Percentiles rank a stretch among this genome's conserved stretches.
phyloP scores from a whole-genome alignment of 208 protist species.

The Leishmania tropica region DNA sequence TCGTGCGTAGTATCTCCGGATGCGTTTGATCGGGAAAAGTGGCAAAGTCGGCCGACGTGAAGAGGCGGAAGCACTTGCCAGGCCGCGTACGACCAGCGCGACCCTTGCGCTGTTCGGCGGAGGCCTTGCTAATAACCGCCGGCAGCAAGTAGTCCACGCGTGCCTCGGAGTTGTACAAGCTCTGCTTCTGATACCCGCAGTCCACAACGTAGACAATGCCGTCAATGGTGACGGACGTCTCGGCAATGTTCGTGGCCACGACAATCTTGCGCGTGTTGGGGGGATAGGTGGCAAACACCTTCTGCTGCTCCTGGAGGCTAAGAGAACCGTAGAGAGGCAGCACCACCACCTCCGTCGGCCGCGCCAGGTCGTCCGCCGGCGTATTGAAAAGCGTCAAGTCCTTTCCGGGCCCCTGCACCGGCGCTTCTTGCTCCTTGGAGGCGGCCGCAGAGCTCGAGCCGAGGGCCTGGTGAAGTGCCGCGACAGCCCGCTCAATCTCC shows the following conservation, averaged over 20 bases:
- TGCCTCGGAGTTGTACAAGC: constrained; percentile 95
- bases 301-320: constrained; percentile 72
- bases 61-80: constrained; percentile 98
- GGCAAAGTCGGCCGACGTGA: constrained; percentile 88
- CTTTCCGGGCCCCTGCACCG: neutral
- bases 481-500: constrained; percentile 83
- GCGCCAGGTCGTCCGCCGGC: neutral
- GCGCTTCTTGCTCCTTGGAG: neutral
- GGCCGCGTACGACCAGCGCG: constrained; percentile 98
- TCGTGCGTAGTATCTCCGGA: constrained; percentile 98
- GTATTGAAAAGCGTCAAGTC: neutral
- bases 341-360: constrained; percentile 46
- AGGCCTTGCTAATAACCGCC: constrained; percentile 98
- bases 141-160: constrained; percentile 98
- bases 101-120: constrained; percentile 99
- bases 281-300: constrained; percentile 57
- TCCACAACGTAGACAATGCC: constrained; percentile 99
- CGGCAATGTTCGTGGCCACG: constrained; percentile 99
- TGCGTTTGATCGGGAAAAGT: constrained; percentile 79
- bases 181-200: constrained; percentile 99
- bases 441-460: constrained; percentile 1
- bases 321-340: constrained; percentile 87
- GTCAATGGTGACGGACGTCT: constrained; percentile 99
- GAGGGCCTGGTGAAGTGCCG: constrained; percentile 31
- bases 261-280: constrained; percentile 93